Percentiles rank a stretch among this genome's conserved stretches.
Evolutionary conservation across 345 rosid genomes (phyloP).

Genomic region (Cardamine occulta): DNA sequence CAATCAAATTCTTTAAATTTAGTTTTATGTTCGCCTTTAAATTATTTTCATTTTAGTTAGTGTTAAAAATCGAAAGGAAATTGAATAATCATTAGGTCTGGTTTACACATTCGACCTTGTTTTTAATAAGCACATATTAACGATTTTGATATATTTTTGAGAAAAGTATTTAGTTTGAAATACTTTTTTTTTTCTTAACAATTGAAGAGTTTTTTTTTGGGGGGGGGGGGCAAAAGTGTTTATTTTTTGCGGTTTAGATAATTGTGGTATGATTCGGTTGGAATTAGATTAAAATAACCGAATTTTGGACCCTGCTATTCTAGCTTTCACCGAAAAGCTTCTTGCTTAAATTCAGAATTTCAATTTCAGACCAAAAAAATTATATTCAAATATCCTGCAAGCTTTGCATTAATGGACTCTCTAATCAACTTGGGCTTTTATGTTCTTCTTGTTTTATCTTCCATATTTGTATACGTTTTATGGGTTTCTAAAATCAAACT

Average conservation of each 20-base stretch:
- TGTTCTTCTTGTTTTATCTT: not conserved
- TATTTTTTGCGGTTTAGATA: not conserved
- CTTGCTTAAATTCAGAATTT: not conserved
- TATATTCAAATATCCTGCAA: not conserved
- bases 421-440: not conserved
- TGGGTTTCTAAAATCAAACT: not conserved
- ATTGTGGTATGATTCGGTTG: not conserved
- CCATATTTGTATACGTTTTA: not conserved
- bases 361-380: not conserved
- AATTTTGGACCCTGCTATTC: not conserved
- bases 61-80: not conserved
- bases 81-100: not conserved
- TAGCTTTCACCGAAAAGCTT: not conserved
- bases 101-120: not conserved
- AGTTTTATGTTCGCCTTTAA: no score
- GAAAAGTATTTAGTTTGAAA: no score
- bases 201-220: not conserved
- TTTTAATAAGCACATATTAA: not conserved
- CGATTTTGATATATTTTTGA: no score
- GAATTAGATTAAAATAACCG: not conserved
- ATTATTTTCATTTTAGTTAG: not conserved
- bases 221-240: no score
- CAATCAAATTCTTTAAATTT: not conserved
- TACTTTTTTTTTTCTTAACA: no score
- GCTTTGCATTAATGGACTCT: not conserved